Conservation (phyloP, 495 filamentous ascomycete species). For the Margaritispora aquatica region DNA sequence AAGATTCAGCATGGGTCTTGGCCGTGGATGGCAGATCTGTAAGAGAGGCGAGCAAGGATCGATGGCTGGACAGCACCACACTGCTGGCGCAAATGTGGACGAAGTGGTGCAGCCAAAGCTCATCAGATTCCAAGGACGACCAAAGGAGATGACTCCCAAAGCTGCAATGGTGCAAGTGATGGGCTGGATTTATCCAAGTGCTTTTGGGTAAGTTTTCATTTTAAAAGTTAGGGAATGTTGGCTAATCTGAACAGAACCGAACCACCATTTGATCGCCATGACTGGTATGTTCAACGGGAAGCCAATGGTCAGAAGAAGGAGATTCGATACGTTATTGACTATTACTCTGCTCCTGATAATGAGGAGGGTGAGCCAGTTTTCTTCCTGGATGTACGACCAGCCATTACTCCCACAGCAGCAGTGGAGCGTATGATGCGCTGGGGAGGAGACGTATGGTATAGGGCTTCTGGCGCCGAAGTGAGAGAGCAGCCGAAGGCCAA, state of each 20-base stretch:
- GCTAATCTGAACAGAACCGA: slow-evolving; percentile 44
- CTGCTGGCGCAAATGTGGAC: slow-evolving; percentile 35
- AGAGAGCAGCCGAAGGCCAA: slow-evolving; percentile 29
- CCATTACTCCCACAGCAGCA: slow-evolving; percentile 70
- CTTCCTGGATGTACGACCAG: slow-evolving; percentile 93
- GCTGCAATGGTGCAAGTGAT: slow-evolving; percentile 72
- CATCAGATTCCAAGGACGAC: slow-evolving; percentile 80
- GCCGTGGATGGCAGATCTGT: slow-evolving; percentile 67
- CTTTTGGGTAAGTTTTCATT: slow-evolving; percentile 59
- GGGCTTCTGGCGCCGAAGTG: slow-evolving; percentile 66
- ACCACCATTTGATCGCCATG: slow-evolving; percentile 95
- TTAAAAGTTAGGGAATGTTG: too few relatives aligned
- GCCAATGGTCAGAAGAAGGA: slow-evolving; percentile 57
- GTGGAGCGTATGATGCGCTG: slow-evolving; percentile 81
- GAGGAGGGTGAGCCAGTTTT: slow-evolving; percentile 91
- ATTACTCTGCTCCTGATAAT: slow-evolving; percentile 84
- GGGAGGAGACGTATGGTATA: slow-evolving; percentile 92
- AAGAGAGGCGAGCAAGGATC: slow-evolving; percentile 62
- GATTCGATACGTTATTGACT: slow-evolving; percentile 95
- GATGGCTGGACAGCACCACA: slow-evolving; percentile 24
- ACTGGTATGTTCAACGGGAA: slow-evolving; percentile 84
- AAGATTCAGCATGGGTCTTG: slow-evolving; percentile 67
- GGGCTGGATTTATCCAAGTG: slow-evolving; percentile 70
- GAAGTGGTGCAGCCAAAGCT: slow-evolving; percentile 55
- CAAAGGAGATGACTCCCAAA: slow-evolving; percentile 86